Evolutionary conservation across 805 yeast genomes (phyloP).

Genomic region (Candida anglica): DNA sequence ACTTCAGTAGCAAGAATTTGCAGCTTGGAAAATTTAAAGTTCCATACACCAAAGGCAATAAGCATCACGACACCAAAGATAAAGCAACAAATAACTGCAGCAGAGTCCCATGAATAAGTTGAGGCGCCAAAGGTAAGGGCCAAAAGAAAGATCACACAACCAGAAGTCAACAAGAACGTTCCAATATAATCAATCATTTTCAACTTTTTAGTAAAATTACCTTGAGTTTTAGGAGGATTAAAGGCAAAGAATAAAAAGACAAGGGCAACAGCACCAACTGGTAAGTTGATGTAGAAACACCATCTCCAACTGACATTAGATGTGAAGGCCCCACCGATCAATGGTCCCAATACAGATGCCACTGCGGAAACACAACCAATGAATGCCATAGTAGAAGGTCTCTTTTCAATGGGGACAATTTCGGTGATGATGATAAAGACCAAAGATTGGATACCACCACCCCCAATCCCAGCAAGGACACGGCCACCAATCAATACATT

Average conservation of each 20-base stretch:
- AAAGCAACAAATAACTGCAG: slow-evolving; percentile 45
- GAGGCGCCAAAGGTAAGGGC: slow-evolving; percentile 52
- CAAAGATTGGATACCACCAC: slow-evolving; percentile 29
- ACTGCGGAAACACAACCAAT: slow-evolving; percentile 40
- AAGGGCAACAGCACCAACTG: slow-evolving; percentile 53
- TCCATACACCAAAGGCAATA: slow-evolving; percentile 35
- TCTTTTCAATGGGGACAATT: slow-evolving; percentile 24
- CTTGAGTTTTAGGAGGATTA: slow-evolving; percentile 43
- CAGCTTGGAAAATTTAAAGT: slow-evolving; percentile 33
- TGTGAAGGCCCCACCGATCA: slow-evolving; percentile 63
- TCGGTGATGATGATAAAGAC: slow-evolving; percentile 27
- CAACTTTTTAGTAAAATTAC: slow-evolving; percentile 33
- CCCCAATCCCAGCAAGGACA: slow-evolving; percentile 35
- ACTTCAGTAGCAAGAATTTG: slow-evolving; percentile 47
- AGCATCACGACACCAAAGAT: slow-evolving; percentile 39
- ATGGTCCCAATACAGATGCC: slow-evolving; percentile 55
- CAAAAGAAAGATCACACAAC: slow-evolving; percentile 40
- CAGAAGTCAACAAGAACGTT: slow-evolving; percentile 34
- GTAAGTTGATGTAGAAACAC: slow-evolving; percentile 69
- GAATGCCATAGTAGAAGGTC: slow-evolving; percentile 32
- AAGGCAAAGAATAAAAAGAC: slow-evolving; percentile 33
- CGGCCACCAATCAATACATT: slow-evolving; percentile 39
- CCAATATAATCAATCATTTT: slow-evolving; percentile 46
- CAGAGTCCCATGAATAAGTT: slow-evolving; percentile 48
- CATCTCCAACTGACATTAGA: slow-evolving; percentile 63